Conservation (phyloP, 257 asterid genomes). For the Solanum chmielewskii region DNA sequence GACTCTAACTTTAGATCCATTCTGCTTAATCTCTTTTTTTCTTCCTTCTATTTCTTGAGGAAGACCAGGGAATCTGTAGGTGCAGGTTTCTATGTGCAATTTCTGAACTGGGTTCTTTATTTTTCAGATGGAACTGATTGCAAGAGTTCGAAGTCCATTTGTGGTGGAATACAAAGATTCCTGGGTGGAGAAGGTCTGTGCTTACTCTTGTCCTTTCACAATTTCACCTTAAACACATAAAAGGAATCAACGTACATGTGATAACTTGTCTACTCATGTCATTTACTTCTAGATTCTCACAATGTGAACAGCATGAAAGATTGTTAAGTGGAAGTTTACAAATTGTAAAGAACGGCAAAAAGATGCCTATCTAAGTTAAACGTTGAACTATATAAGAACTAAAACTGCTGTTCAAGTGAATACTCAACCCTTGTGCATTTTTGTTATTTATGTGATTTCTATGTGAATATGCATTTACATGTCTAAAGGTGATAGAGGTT, state of each 20-base stretch:
- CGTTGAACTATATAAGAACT: not conserved
- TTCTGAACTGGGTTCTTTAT: not conserved
- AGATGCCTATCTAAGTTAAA: not conserved
- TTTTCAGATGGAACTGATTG: conserved; percentile 94
- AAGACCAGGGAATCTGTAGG: not conserved
- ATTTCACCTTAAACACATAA: not conserved
- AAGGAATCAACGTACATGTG: not conserved
- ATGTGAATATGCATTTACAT: not conserved
- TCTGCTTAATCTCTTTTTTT: not conserved
- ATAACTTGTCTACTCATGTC: not conserved
- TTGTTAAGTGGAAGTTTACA: not conserved
- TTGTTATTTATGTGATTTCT: not conserved
- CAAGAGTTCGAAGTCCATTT: conserved; percentile 65
- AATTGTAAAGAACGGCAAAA: not conserved
- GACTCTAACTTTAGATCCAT: not conserved
- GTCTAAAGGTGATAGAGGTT: not conserved
- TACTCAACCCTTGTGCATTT: not conserved
- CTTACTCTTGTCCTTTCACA: not conserved
- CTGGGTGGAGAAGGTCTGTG: conserved; percentile 95
- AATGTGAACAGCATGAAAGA: not conserved
- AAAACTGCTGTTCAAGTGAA: not conserved
- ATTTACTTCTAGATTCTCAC: not conserved
- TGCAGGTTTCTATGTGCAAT: not conserved
- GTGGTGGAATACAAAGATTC: conserved; percentile 98
- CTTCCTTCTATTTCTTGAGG: not conserved